Conservation (phyloP, 768 basidiomycete species). For the Rhizopogon vinicolor region DNA sequence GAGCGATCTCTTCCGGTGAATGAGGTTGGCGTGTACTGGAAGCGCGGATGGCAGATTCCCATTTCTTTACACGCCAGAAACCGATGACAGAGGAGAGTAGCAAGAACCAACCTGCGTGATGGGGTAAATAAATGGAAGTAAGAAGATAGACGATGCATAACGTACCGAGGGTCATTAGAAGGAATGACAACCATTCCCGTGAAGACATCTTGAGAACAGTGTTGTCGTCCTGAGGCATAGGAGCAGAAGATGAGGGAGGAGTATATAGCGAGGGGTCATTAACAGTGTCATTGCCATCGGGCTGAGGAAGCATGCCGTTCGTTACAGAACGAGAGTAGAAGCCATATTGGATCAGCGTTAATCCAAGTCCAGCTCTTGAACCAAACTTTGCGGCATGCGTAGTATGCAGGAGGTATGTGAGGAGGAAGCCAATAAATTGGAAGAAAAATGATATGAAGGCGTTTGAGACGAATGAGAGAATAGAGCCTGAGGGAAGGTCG, state of each 20-base stretch:
- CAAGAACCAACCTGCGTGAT: constrained; percentile 79
- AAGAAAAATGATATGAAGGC: constrained; percentile 90
- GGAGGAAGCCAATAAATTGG: constrained; percentile 90
- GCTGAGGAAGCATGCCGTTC: constrained; percentile 23
- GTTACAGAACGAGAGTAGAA: constrained; percentile 55
- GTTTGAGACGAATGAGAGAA: constrained; percentile 71
- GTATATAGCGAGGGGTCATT: constrained; percentile 17
- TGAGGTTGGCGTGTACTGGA: constrained; percentile 20
- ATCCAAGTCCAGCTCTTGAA: constrained; percentile 90
- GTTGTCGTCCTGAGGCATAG: constrained; percentile 8
- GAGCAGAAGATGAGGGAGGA: constrained; percentile 18
- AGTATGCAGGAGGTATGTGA: constrained; percentile 90
- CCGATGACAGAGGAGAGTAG: constrained; percentile 79
- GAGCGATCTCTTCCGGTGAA: constrained; percentile 40
- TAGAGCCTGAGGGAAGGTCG: constrained; percentile 81
- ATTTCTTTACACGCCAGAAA: constrained; percentile 82
- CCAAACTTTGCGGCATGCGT: constrained; percentile 94
- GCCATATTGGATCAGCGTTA: constrained; percentile 92
- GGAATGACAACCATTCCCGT: constrained; percentile 86
- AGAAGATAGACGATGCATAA: background rate
- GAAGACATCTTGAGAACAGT: constrained; percentile 39
- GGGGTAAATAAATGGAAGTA: background rate
- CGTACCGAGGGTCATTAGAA: constrained; percentile 85
- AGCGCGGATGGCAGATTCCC: constrained; percentile 68
- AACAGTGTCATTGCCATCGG: constrained; percentile 11